These are phyloP conservation scores for Mucor piriformis DNA, from an alignment of 371 early-diverging fungal species.

Conservation along the genomic window DNA sequence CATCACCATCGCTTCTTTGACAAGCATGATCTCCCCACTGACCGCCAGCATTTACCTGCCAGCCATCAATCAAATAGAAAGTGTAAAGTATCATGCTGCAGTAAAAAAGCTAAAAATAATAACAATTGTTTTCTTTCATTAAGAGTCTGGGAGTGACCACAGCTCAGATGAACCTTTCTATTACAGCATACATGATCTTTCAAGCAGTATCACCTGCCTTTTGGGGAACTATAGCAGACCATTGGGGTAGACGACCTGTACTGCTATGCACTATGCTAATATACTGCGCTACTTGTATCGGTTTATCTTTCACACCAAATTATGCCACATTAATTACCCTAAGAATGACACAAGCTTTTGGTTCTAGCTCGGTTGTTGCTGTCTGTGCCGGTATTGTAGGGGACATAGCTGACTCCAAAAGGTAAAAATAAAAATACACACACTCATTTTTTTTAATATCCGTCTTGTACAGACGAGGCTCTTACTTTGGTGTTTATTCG, in stretches of 20 bases:
- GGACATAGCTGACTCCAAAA: conserved; percentile 16
- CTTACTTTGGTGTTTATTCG: conserved; percentile 59
- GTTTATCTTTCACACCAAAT: conserved; percentile 54
- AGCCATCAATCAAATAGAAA: conserved; percentile 21
- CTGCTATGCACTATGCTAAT: conserved; percentile 59
- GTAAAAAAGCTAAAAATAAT: not conserved
- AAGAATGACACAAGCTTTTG: conserved; percentile 65
- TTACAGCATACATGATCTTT: conserved; percentile 38
- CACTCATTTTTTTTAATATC: too few relatives aligned
- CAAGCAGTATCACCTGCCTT: conserved; percentile 45
- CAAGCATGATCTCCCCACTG: conserved; percentile 23
- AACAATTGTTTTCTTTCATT: too few relatives aligned
- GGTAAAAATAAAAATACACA: too few relatives aligned
- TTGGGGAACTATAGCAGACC: conserved; percentile 71
- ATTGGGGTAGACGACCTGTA: conserved; percentile 61
- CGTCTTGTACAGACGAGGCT: too few relatives aligned
- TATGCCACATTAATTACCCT: conserved; percentile 53
- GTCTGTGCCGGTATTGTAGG: conserved; percentile 34
- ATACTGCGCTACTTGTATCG: conserved; percentile 60
- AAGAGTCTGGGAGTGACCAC: conserved; percentile 29
- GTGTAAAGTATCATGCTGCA: not conserved
- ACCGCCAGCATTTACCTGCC: conserved; percentile 27
- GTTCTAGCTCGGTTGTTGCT: conserved; percentile 64
- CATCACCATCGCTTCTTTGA: conserved; percentile 9
- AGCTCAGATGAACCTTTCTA: conserved; percentile 29